Base-by-base conservation (phyloP, 202 grass and related monocot genomes). In the Dendrocalamus latiflorus region DNA sequence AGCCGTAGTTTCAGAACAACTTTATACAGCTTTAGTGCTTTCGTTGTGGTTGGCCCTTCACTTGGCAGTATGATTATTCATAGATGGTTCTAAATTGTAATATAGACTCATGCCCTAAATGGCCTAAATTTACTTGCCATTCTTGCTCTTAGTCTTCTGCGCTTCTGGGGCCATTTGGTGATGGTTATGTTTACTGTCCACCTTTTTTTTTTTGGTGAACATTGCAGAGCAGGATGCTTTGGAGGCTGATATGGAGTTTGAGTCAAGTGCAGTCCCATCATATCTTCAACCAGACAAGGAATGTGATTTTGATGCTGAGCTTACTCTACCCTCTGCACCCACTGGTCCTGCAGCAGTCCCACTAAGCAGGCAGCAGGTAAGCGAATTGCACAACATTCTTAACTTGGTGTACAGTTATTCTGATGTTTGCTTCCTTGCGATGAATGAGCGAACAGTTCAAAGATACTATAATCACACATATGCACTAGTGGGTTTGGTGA, bases 251-350 rank as follows among this genome's bases (percentile, higher is more conserved):
- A 94, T 97, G 90, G 91, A 82, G 58, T 85, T 89, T 53, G 91
- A 94, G 58, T 85, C 83, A 8, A 83, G 90, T 93, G 85, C 92
- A 71, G 83, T 98, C 60, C 95, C 92, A 0, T 93, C 91, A 1
- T 95, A 98, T 77, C 95, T 98, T 83, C 95, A 95, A 82, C 93
- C 93, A 25, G 95, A 94, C 36, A 87, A 94, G 75, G 88, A 94
- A 87, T 6, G 86, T 18, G 86, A 94, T 87, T 71, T 94, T 38
- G 84, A 93, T 81, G 50, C 81, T 16, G 93, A 91, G 25, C 85
- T 95, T 50, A 87, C 86, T 75, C 81, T 98, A 68, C 95, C 93
- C 22, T 51, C 87, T 84, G 93, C 95, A 67, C 93, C 93, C 6
- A 87, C 75, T 47, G 66, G 86, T 44, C 89, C 89, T 85, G 75